phyloP scores from a whole-genome alignment of 1,284 basidiomycete species.

The Microstroma glucosiphilum region DNA sequence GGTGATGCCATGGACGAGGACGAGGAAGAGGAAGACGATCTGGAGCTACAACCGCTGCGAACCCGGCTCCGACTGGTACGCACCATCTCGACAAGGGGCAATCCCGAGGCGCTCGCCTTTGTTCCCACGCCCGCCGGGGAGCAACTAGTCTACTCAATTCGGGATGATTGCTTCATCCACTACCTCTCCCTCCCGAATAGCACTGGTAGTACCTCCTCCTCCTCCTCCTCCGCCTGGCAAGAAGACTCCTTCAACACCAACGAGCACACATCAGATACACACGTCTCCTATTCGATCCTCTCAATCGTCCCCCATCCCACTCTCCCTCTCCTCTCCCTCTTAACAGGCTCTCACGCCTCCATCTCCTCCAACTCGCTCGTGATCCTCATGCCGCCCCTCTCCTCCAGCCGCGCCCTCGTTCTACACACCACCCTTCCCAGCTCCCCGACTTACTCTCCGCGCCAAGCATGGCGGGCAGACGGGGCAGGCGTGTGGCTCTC shows the following conservation, averaged over 20 bases:
- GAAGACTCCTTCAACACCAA: constrained; percentile 41
- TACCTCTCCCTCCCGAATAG: constrained; percentile 34
- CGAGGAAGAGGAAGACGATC: constrained; percentile 14
- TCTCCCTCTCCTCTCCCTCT: constrained; percentile 27
- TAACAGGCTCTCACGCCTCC: constrained; percentile 30
- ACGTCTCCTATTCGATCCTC: constrained; percentile 42
- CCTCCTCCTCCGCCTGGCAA: constrained; percentile 19
- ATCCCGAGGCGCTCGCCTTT: constrained; percentile 44
- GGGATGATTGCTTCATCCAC: constrained; percentile 33
- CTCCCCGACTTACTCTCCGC: constrained; percentile 21
- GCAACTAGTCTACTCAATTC: constrained; percentile 36
- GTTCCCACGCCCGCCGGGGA: constrained; percentile 13
- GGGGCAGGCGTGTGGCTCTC: constrained; percentile 38
- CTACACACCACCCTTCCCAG: constrained; percentile 33
- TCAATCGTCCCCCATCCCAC: constrained; percentile 37
- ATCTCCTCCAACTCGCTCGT: constrained; percentile 21
- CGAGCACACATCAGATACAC: constrained; percentile 25
- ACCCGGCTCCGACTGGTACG: constrained; percentile 21
- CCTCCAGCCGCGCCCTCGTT: constrained; percentile 21
- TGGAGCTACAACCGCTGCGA: constrained; percentile 16
- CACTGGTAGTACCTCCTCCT: constrained; percentile 9
- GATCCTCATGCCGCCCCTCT: constrained; percentile 31
- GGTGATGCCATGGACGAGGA: constrained; percentile 8
- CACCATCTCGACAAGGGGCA: constrained; percentile 29
- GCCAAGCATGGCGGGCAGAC: constrained; percentile 32